Percentiles rank a stretch among this genome's conserved stretches.
Evolutionary conservation across 2,329 filamentous ascomycete species (phyloP).

Genomic region (Colletotrichum sp.): DNA sequence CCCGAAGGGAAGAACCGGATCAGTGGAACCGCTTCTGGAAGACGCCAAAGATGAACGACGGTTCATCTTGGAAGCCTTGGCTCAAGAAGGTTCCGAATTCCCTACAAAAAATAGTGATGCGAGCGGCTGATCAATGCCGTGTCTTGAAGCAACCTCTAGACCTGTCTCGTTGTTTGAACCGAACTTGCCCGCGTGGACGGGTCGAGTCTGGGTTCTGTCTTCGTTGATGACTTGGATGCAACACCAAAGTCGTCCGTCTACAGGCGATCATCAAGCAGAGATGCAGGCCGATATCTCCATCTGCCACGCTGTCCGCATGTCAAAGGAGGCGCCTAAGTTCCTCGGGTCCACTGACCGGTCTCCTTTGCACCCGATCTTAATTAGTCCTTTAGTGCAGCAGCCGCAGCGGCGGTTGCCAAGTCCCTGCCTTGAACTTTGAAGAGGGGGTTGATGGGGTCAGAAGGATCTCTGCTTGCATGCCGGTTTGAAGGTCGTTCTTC

Average conservation of each 20-base stretch:
- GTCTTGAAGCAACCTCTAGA: neutral
- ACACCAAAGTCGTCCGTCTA: neutral
- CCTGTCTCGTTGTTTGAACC: neutral
- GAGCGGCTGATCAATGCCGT: neutral
- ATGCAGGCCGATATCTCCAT: neutral
- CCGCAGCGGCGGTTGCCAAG: neutral
- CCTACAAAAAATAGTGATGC: neutral
- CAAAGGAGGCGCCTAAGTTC: neutral
- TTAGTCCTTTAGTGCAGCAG: neutral
- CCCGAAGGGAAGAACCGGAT: conserved; percentile 1
- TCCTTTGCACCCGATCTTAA: neutral
- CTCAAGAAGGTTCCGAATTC: neutral
- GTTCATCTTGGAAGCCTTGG: neutral
- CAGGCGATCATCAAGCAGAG: neutral
- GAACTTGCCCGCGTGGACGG: neutral
- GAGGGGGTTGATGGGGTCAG: neutral
- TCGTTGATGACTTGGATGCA: neutral
- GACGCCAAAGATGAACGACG: neutral
- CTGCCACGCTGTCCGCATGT: conserved; percentile 7
- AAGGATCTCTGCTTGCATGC: neutral
- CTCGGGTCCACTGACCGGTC: neutral
- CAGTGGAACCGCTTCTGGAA: conserved; percentile 8
- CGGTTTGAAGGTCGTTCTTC: neutral
- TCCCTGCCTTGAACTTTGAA: neutral
- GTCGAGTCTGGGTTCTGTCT: neutral